Percentiles rank a stretch among this genome's conserved stretches.
phyloP scores from a whole-genome alignment of 2,329 filamentous ascomycete species.

The Botrytis porri region DNA sequence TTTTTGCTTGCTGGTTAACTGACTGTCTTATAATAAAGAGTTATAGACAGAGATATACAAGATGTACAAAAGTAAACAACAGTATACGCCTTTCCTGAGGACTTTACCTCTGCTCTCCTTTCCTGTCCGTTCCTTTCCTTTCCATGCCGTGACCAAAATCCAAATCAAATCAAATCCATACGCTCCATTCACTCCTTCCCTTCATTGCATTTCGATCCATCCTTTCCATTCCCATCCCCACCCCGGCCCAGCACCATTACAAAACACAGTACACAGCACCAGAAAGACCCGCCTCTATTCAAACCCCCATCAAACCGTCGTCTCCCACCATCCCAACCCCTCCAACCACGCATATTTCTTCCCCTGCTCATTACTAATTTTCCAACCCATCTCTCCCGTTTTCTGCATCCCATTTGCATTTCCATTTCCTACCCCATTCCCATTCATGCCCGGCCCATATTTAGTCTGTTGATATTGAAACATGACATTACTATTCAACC shows the following conservation, averaged over 20 bases:
- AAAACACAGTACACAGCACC: background rate
- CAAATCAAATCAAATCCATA: background rate
- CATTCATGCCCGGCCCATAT: background rate
- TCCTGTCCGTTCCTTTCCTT: background rate
- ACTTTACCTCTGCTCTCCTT: background rate
- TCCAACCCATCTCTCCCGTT: slow-evolving; percentile 4
- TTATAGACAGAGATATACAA: background rate
- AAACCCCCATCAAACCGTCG: background rate
- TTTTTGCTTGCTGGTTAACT: background rate
- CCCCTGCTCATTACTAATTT: background rate
- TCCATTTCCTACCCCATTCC: background rate
- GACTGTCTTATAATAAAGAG: background rate
- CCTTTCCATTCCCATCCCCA: background rate
- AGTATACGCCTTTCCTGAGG: background rate
- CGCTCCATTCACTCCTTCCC: background rate
- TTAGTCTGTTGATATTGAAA: background rate
- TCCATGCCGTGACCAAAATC: background rate
- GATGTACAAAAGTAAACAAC: background rate
- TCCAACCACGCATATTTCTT: slow-evolving; percentile 18
- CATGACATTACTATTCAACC: background rate
- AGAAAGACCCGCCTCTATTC: background rate
- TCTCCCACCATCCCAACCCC: slow-evolving; percentile 19
- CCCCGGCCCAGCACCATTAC: background rate
- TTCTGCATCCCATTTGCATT: background rate
- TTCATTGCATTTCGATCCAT: background rate